Percentiles rank a stretch among this genome's conserved stretches.
Evolutionary conservation across 768 basidiomycete species (phyloP).

Genomic region (Macrocybe gigantea): DNA sequence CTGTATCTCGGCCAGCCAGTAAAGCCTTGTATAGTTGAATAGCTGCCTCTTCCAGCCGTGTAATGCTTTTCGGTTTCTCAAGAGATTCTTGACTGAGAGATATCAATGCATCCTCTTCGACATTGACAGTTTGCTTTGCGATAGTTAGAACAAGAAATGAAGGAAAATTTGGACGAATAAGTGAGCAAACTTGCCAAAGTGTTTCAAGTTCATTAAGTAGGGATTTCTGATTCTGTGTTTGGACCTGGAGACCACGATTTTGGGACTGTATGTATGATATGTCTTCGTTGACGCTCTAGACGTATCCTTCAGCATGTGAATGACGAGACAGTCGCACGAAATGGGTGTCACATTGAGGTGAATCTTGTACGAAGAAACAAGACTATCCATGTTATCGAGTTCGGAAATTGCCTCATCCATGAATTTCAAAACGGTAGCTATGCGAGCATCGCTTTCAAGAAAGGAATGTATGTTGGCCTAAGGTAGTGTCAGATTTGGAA

Average conservation of each 20-base stretch:
- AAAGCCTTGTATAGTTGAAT: slow-evolving; percentile 93
- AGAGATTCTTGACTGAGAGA: slow-evolving; percentile 86
- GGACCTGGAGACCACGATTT: slow-evolving; percentile 93
- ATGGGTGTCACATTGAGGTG: slow-evolving; percentile 70
- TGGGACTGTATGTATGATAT: slow-evolving; percentile 95
- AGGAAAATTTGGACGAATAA: background rate
- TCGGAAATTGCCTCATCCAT: slow-evolving; percentile 88
- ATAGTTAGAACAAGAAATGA: background rate
- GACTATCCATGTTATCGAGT: slow-evolving; percentile 84
- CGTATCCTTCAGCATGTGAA: background rate
- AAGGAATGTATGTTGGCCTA: slow-evolving; percentile 98
- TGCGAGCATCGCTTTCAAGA: slow-evolving; percentile 91
- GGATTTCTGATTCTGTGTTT: slow-evolving; percentile 90
- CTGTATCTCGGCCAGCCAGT: slow-evolving; percentile 83
- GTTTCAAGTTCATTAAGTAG: slow-evolving; percentile 83
- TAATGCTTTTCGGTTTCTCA: slow-evolving; percentile 71
- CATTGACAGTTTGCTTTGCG: slow-evolving; percentile 86
- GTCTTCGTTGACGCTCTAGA: slow-evolving; percentile 91
- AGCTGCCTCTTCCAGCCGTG: slow-evolving; percentile 74
- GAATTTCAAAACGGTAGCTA: slow-evolving; percentile 77
- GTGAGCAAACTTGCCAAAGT: slow-evolving; percentile 53
- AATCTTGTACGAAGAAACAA: slow-evolving; percentile 92
- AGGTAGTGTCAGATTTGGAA: slow-evolving; percentile 1
- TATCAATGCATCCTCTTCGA: slow-evolving; percentile 69
- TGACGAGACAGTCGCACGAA: background rate